phyloP scores from a whole-genome alignment of 306 rosid genomes.

The Lathyrus sativus region DNA sequence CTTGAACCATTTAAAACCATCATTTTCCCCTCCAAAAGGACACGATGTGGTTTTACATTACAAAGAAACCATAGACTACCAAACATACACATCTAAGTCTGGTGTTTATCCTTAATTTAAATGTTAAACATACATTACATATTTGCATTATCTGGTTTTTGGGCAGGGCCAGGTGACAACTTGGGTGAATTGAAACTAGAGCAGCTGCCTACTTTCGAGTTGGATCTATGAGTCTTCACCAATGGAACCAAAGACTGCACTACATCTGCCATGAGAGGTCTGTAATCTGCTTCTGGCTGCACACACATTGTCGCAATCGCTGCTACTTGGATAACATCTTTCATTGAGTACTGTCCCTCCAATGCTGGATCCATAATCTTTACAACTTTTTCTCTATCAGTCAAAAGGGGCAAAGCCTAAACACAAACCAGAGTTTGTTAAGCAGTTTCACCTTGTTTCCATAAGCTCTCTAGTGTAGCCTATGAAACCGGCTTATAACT shows the following conservation, averaged over 20 bases:
- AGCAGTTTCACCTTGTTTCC: not conserved
- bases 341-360: slow-evolving; percentile 89
- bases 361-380: slow-evolving; percentile 87
- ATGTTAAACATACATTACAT: slow-evolving; percentile 38
- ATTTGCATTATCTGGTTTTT: slow-evolving; percentile 44
- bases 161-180: slow-evolving; percentile 53
- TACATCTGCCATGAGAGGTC: slow-evolving; percentile 98
- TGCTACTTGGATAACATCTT: slow-evolving; percentile 92
- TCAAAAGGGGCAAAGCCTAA: slow-evolving; percentile 88
- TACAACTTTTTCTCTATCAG: slow-evolving; percentile 81
- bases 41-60: slow-evolving; percentile 8
- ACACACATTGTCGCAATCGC: slow-evolving; percentile 97
- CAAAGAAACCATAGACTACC: slow-evolving; percentile 24
- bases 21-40: slow-evolving; percentile 2
- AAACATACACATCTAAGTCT: slow-evolving; percentile 39
- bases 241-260: slow-evolving; percentile 91
- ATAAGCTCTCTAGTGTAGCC: not conserved
- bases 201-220: slow-evolving; percentile 60
- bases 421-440: slow-evolving; percentile 27
- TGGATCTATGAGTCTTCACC: slow-evolving; percentile 61
- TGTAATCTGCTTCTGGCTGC: slow-evolving; percentile 91
- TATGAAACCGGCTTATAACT: not conserved
- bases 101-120: slow-evolving; percentile 15
- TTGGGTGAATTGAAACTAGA: slow-evolving; percentile 58
- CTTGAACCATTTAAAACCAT: not conserved